A percentile compares a stretch with the other conserved stretches of the same genome.
Evolutionary conservation across 345 rosid genomes (phyloP).

Genomic region (Isatis tinctoria): DNA sequence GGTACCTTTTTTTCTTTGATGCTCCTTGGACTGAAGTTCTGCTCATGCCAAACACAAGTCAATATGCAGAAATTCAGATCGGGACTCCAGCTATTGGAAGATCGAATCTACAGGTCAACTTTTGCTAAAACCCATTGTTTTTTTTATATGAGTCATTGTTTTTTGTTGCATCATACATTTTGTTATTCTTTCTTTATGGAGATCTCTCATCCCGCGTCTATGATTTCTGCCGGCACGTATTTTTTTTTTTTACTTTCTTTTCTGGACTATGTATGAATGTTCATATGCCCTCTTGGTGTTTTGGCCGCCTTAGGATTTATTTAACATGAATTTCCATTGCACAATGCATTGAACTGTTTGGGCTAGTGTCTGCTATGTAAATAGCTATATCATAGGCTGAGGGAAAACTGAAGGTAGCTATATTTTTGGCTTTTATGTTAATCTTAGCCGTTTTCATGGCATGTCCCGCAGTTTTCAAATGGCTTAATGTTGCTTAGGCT

Average conservation of each 20-base stretch:
- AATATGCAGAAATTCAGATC: constrained; percentile 80
- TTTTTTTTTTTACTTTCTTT: background rate
- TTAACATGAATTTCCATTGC: constrained; percentile 5
- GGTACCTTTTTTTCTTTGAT: constrained; percentile 95
- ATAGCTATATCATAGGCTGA: constrained; percentile 8
- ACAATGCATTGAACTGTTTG: constrained; percentile 1
- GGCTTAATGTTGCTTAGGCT: background rate
- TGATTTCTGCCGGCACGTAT: constrained; percentile 3
- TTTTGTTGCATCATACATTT: constrained; percentile 3
- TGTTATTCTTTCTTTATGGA: constrained; percentile 1
- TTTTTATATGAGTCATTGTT: background rate
- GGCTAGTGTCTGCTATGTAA: constrained; percentile 1
- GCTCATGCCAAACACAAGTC: constrained; percentile 81
- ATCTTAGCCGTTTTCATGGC: background rate
- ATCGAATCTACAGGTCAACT: constrained; percentile 83
- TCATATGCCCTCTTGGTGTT: constrained; percentile 10
- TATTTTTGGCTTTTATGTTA: background rate
- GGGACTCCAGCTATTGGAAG: constrained; percentile 92
- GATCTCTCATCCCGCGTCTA: constrained; percentile 10
- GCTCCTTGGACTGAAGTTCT: constrained; percentile 97
- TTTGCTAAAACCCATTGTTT: background rate
- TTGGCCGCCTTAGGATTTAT: constrained; percentile 2
- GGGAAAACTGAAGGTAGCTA: constrained; percentile 9
- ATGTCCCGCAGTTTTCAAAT: constrained; percentile 4
- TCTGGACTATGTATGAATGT: background rate